Percentiles rank a stretch among this genome's conserved stretches.
phyloP scores from a whole-genome alignment of 2,329 filamentous ascomycete species.

The Aureobasidium pullulans region DNA sequence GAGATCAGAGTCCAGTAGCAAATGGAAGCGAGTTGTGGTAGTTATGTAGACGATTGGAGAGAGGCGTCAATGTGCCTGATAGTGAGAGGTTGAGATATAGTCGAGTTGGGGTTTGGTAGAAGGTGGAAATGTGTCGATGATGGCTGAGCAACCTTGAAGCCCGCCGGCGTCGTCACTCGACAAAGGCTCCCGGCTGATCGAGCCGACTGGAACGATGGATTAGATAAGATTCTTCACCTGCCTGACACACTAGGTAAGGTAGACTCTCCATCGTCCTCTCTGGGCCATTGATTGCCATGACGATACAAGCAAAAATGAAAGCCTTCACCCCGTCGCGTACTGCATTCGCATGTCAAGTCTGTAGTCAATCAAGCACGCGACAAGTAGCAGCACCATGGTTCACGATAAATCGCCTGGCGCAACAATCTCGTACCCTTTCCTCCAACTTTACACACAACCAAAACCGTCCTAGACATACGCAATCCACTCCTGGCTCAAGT shows the following conservation, averaged over 20 bases:
- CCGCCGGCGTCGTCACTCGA: background rate
- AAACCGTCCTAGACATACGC: background rate
- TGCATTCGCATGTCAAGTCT: background rate
- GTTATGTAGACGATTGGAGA: background rate
- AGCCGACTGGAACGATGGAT: no score
- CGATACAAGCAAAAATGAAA: background rate
- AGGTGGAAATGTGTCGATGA: background rate
- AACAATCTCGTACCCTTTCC: background rate
- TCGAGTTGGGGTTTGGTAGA: background rate
- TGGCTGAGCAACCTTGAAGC: background rate
- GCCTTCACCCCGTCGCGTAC: background rate
- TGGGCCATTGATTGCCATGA: background rate
- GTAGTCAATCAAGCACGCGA: background rate
- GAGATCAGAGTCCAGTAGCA: background rate
- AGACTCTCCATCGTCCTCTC: no score
- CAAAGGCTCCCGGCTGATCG: background rate
- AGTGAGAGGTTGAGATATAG: background rate
- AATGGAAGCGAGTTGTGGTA: no score
- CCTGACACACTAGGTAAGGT: background rate
- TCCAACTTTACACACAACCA: background rate
- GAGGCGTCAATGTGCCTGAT: background rate
- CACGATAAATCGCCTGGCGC: background rate
- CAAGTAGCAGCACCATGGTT: background rate
- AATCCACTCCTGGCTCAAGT: background rate
- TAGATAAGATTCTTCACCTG: no score